Evolutionary conservation across 2,329 filamentous ascomycete genomes (phyloP), one percentile per base, ranked within the genome.

Genomic region (Clonostachys rhizophaga): DNA sequence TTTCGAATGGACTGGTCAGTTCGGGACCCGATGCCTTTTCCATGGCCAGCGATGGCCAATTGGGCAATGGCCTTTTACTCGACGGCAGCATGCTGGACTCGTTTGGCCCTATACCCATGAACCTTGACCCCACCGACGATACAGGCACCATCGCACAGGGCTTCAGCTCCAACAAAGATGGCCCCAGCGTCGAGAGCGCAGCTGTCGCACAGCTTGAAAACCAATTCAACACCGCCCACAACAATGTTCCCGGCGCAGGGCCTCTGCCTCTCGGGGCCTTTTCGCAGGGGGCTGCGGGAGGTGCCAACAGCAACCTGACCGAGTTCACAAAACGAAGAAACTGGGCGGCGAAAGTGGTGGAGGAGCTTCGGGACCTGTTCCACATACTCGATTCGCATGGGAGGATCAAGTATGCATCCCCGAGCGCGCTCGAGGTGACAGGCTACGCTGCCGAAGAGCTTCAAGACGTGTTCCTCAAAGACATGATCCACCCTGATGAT

Each of bases 281-380:
- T 49, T 55, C 59, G 45, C 61, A 65, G 43, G 50, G 63, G 17
- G 44, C 41, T 12, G 49, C 64, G 33, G n/a, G 40, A n/a, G 44
- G 40, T 20, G 58, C 64, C 20, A 63, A 64, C 47, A 76, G 63
- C 57, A 74, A 72, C 14, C 57, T 81, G 52, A 80, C 76, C 50
- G 78, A 81, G 59, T 81, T 81, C 51, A 81, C 78, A 41, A 81
- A 81, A 63, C 68, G 78, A 56, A 70, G 76, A 50, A 81, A 94
- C 62, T 96, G 92, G 92, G 87, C 89, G 14, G 88, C 91, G 62
- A 86, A 89, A 54, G 86, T 96, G 12, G 81, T 96, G 20, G 89
- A 95, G 65, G 91, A 96, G 72, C 74, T 97, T 56, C 88, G 86
- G 61, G 92, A 96, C 65, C 82, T 96, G 56, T 69, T 96, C 47